Conservation (phyloP, 2,329 filamentous ascomycete genomes). For the Zasmidium angulare region DNA sequence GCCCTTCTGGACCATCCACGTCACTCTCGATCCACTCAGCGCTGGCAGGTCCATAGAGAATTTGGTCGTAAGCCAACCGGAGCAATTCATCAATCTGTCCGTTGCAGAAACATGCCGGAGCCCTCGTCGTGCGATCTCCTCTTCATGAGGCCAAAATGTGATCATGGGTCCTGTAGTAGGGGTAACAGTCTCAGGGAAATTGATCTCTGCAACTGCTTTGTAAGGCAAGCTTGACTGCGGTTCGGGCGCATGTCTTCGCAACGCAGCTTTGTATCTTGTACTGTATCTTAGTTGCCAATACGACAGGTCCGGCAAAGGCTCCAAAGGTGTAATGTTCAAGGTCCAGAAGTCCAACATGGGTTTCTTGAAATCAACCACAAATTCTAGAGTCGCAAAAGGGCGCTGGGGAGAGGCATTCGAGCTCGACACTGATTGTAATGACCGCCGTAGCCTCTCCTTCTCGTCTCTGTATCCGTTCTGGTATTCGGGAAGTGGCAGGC, state of each 20-base stretch:
- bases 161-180: conserved; percentile 2
- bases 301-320: neutral
- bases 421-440: neutral
- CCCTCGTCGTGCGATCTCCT: neutral
- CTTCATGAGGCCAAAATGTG: conserved; percentile 7
- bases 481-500: neutral
- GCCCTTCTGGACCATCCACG: neutral
- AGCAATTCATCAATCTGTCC: conserved; percentile 3
- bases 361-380: neutral
- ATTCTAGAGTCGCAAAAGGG: neutral
- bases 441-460: neutral
- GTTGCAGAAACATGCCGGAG: neutral
- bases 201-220: conserved; percentile 6
- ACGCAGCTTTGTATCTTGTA: neutral
- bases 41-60: conserved; percentile 3
- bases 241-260: neutral
- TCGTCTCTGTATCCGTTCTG: neutral
- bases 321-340: neutral
- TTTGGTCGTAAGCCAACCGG: conserved; percentile 1
- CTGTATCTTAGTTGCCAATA: conserved; percentile 3
- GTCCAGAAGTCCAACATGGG: conserved; percentile 1
- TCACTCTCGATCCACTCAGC: neutral
- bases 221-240: neutral
- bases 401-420: neutral
- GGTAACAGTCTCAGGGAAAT: conserved; percentile 4